These are phyloP conservation scores for Millerozyma acaciae DNA, from an alignment of 805 yeast genomes.

Conservation along the genomic window DNA sequence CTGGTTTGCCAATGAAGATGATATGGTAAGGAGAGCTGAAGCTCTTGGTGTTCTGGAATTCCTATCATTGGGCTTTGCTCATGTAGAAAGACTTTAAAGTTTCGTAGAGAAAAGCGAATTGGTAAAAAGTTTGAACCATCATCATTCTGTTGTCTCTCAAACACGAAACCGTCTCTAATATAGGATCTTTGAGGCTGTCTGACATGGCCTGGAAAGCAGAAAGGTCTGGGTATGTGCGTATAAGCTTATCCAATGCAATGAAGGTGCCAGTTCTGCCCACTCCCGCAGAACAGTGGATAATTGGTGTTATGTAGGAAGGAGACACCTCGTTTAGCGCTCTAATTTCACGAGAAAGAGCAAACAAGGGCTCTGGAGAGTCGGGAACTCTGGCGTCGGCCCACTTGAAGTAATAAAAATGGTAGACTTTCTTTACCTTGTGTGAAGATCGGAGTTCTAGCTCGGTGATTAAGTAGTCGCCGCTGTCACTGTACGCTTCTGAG, in stretches of 20 bases:
- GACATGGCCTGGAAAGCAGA: neutral
- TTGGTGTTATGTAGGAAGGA: conserved; percentile 17
- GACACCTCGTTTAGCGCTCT: conserved; percentile 5
- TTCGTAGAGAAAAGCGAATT: conserved; percentile 34
- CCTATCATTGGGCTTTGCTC: no score
- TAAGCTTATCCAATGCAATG: conserved; percentile 33
- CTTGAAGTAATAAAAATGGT: conserved; percentile 37
- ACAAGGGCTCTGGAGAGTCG: conserved; percentile 26
- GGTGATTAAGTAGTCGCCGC: conserved; percentile 24
- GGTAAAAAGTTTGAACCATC: conserved; percentile 43
- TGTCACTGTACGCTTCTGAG: conserved; percentile 11
- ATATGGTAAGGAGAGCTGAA: no score
- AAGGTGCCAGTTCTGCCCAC: conserved; percentile 45
- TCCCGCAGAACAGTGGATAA: conserved; percentile 46
- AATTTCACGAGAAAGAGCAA: conserved; percentile 19
- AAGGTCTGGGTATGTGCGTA: conserved; percentile 10
- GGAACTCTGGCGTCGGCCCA: conserved; percentile 48
- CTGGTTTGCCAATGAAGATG: no score
- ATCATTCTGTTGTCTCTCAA: conserved; percentile 34
- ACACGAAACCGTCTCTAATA: conserved; percentile 22
- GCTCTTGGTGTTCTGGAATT: no score
- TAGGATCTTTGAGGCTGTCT: conserved; percentile 18
- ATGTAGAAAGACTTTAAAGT: conserved; percentile 9
- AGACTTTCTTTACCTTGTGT: conserved; percentile 21
- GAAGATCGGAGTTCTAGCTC: conserved; percentile 19